Percentiles rank a stretch among this genome's conserved stretches.
Conservation (phyloP, 352 stramenopile genomes). For the Globisporangium echinulatum region DNA sequence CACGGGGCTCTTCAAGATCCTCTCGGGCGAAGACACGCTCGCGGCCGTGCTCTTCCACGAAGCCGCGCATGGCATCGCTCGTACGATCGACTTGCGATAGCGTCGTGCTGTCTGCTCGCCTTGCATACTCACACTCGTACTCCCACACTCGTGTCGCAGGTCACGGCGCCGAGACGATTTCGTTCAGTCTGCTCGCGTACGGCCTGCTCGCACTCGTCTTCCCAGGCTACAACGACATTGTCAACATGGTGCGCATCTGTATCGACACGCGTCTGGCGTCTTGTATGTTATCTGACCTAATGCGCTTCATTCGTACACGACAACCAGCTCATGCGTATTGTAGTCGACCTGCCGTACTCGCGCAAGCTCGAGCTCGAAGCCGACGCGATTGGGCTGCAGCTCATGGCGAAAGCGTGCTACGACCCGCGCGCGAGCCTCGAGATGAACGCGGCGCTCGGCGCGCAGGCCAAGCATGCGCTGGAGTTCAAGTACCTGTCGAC, state of each 20-base stretch:
- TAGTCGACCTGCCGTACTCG: conserved; percentile 48
- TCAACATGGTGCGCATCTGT: too few species aligned
- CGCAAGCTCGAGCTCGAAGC: conserved; percentile 50
- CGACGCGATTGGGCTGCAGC: conserved; percentile 40
- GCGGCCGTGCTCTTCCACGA: conserved; percentile 71
- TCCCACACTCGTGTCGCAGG: conserved; percentile 17
- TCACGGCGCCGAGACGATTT: conserved; percentile 68
- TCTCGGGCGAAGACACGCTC: conserved; percentile 53
- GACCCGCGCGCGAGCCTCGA: conserved; percentile 46
- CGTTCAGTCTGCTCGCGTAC: conserved; percentile 54
- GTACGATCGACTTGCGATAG: conserved; percentile 19
- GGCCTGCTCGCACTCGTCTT: conserved; percentile 42
- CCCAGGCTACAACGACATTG: conserved; percentile 22
- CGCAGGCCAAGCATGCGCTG: conserved; percentile 19
- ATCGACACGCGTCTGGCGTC: too few species aligned
- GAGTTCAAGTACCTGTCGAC: conserved; percentile 73
- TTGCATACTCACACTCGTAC: too few species aligned
- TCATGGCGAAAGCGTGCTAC: conserved; percentile 60
- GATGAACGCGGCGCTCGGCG: conserved; percentile 36
- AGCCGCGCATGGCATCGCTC: conserved; percentile 55
- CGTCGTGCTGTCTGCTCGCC: too few species aligned
- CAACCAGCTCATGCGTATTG: conserved; percentile 37
- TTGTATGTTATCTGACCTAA: too few species aligned
- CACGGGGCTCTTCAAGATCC: conserved; percentile 62
- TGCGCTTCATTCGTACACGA: too few species aligned